Evolutionary conservation across 2,329 filamentous ascomycete species (phyloP), one percentile per base, ranked within the genome.

Genomic region (Lasiodiplodia sp.): DNA sequence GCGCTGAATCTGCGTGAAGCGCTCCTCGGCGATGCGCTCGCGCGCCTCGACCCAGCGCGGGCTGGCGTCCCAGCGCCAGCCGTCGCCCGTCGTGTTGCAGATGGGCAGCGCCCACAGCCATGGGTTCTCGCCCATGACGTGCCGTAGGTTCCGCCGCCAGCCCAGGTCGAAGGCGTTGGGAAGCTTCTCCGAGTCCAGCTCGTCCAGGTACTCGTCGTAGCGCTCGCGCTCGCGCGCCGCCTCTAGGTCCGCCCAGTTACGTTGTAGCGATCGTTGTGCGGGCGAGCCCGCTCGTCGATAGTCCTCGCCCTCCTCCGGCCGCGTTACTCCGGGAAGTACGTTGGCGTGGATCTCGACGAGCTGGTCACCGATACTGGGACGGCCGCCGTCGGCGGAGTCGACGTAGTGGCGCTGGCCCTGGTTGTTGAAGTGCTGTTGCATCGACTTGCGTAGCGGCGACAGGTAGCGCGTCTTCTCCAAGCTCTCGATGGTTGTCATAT

Each of bases 391-490:
- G 31, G 67, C 38, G n/a, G 44, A 82, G 31, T 79, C 78, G 12
- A 81, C 66, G 70, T 80, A 75, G 83, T 86, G 75, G 71, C 83
- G 76, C 67, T 79, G 74, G 34, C 51, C 52, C 11, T 55, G 52
- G 69, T 78, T 73, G 53, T 79, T 80, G 72, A 88, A 87, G 67
- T 90, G 87, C 71, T 87, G 83, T 76, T 92, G 89, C 76, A 95
- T 87, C 60, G 87, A 87, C 76, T 89, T 89, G 68, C 91, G 87
- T 70, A 97, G 79, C 0, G 93, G 93, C 11, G 92, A 93, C 8
- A 97, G 87, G 80, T 99, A 99, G 67, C 96, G 88, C 2, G 95
- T 98, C 84, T 96, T 97, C 80, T 99, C 96, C 69, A 99, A 83
- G 75, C 92, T 97, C 79, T 99, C 96, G 69, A 99, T 97, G 3